A percentile compares a stretch with the other conserved stretches of the same genome.
These are phyloP conservation scores for Dictyostelium brefeldianum DNA, from an alignment of 78 protist genomes.

Conservation along the genomic window DNA sequence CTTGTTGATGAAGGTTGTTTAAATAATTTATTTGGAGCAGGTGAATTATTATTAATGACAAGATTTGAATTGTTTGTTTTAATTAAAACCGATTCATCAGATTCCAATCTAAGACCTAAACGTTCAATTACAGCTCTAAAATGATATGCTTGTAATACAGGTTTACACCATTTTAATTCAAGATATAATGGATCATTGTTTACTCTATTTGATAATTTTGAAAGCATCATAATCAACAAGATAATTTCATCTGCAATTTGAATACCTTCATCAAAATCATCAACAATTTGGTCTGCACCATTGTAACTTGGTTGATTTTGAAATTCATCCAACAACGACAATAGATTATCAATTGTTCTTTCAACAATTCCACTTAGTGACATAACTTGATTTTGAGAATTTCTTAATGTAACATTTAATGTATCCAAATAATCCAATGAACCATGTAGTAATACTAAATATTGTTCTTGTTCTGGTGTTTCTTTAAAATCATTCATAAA, in stretches of 20 bases:
- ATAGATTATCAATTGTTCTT: constrained; percentile 49
- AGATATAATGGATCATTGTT: constrained; percentile 25
- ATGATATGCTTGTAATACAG: constrained; percentile 25
- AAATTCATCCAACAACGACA: constrained; percentile 52
- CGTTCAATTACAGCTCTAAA: constrained; percentile 58
- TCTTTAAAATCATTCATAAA: constrained; percentile 72
- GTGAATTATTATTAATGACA: neutral
- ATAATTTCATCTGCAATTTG: constrained; percentile 34
- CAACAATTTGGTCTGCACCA: constrained; percentile 18
- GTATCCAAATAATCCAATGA: constrained; percentile 67
- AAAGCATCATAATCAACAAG: constrained; percentile 37
- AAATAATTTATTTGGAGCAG: neutral
- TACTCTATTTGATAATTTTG: constrained; percentile 40
- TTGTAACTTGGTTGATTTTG: neutral
- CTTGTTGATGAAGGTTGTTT: neutral
- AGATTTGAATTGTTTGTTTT: neutral
- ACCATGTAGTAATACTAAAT: constrained; percentile 42
- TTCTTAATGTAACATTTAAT: constrained; percentile 40
- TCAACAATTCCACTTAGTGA: constrained; percentile 43
- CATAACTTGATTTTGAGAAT: constrained; percentile 56
- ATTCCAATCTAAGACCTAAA: constrained; percentile 37
- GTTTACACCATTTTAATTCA: constrained; percentile 49
- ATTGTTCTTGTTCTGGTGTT: constrained; percentile 77
- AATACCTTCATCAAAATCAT: constrained; percentile 57
- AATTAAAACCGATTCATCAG: constrained; percentile 7